Percentiles rank a stretch among this genome's conserved stretches.
These are phyloP conservation scores for Pulicaria dysenterica DNA, from an alignment of 129 eudicot species.

Conservation along the genomic window DNA sequence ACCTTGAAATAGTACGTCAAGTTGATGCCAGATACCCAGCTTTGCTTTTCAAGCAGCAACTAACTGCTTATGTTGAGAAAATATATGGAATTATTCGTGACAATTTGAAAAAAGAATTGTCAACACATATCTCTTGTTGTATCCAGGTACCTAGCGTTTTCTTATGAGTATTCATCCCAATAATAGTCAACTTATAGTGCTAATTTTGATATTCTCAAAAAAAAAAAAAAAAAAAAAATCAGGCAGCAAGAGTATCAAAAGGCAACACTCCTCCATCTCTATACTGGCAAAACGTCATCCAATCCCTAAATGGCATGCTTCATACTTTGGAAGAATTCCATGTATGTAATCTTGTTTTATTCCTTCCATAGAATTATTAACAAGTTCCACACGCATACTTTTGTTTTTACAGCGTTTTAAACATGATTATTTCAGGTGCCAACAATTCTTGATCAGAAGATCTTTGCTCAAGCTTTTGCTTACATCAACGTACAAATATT, in stretches of 20 bases:
- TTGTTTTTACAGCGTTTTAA: constrained; percentile 20
- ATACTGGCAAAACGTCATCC: constrained; percentile 62
- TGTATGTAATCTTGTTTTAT: constrained; percentile 45
- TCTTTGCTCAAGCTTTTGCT: constrained; percentile 65
- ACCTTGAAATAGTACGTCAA: constrained; percentile 55
- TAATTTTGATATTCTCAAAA: constrained; percentile 21
- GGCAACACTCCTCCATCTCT: constrained; percentile 51
- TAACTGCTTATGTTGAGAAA: constrained; percentile 92
- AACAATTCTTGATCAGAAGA: constrained; percentile 66
- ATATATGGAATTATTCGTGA: constrained; percentile 77
- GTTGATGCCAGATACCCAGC: constrained; percentile 96
- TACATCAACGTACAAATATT: constrained; percentile 73
- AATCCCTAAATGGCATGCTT: constrained; percentile 55
- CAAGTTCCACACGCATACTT: neutral
- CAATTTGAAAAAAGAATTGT: constrained; percentile 70
- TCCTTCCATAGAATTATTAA: neutral
- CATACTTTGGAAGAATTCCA: constrained; percentile 57
- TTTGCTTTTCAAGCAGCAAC: constrained; percentile 90
- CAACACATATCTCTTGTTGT: constrained; percentile 50
- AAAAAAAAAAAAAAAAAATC: too few relatives aligned
- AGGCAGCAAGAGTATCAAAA: constrained; percentile 45
- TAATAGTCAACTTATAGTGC: constrained; percentile 6
- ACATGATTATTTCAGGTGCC: constrained; percentile 66
- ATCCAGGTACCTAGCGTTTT: constrained; percentile 52
- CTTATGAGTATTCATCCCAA: constrained; percentile 16